These are phyloP conservation scores for Blastomyces percursus DNA, from an alignment of 2,329 filamentous ascomycete genomes.

Conservation along the genomic window DNA sequence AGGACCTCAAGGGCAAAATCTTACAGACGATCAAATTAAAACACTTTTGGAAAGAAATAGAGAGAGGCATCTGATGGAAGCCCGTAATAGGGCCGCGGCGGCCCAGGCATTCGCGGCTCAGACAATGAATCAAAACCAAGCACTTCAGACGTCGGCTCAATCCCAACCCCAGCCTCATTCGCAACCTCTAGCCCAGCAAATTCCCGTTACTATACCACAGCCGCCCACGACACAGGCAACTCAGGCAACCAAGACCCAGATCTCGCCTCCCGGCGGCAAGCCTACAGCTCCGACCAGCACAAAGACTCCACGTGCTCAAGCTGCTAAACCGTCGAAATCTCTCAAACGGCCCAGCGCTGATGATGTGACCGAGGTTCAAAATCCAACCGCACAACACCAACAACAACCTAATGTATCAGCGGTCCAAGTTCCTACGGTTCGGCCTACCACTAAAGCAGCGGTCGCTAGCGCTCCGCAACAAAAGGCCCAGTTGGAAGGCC, in stretches of 20 bases:
- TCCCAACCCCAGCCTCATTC: slow-evolving; percentile 14
- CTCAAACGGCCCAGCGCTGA: slow-evolving; percentile 36
- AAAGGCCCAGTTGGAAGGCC: slow-evolving; percentile 28
- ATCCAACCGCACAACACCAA: slow-evolving; percentile 26
- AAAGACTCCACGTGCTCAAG: slow-evolving; percentile 21
- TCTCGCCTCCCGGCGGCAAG: slow-evolving; percentile 10
- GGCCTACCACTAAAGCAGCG: slow-evolving; percentile 17
- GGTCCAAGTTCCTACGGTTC: slow-evolving; percentile 16
- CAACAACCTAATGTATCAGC: slow-evolving; percentile 15
- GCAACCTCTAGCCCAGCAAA: slow-evolving; percentile 1
- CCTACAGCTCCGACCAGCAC: slow-evolving; percentile 13
- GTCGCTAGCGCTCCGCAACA: slow-evolving; percentile 33
- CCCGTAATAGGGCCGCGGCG: slow-evolving; percentile 18
- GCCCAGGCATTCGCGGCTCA: slow-evolving; percentile 17
- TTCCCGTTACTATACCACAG: slow-evolving; percentile 18
- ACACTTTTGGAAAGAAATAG: slow-evolving; percentile 26
- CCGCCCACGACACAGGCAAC: slow-evolving; percentile 18
- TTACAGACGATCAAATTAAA: slow-evolving; percentile 36
- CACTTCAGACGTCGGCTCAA: slow-evolving; percentile 16
- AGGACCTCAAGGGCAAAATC: slow-evolving; percentile 24
- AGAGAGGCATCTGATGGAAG: slow-evolving; percentile 26
- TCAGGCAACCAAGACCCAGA: slow-evolving; percentile 19
- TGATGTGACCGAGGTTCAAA: slow-evolving; percentile 36
- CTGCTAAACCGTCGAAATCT: slow-evolving; percentile 27
- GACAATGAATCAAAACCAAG: slow-evolving; percentile 18